Conservation (phyloP, 2,329 filamentous ascomycete genomes). For the Bretziella fagacearum region DNA sequence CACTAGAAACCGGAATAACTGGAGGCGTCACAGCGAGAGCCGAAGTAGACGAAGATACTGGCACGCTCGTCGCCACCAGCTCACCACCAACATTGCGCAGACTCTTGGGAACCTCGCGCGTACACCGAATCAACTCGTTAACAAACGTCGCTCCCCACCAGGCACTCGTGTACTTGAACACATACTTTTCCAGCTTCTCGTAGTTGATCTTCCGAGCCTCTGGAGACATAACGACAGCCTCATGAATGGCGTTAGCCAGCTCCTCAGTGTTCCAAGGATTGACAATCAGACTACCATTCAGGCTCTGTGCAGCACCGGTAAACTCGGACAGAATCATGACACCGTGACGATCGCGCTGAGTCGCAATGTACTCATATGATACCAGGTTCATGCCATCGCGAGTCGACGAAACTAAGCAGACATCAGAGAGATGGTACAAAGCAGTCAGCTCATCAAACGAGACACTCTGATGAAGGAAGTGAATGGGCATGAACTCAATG, state of each 20-base stretch:
- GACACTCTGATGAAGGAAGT: conserved; percentile 94
- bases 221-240: conserved; percentile 89
- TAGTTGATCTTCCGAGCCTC: conserved; percentile 79
- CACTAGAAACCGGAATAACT: neutral
- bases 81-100: conserved; percentile 26
- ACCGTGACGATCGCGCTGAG: conserved; percentile 76
- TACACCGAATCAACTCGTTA: conserved; percentile 51
- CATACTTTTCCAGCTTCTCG: conserved; percentile 81
- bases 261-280: conserved; percentile 99
- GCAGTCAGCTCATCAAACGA: conserved; percentile 88
- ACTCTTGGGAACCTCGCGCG: conserved; percentile 26
- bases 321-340: conserved; percentile 94
- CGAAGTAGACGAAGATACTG: conserved; percentile 10
- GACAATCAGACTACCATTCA: conserved; percentile 85
- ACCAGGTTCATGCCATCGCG: conserved; percentile 98
- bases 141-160: conserved; percentile 97
- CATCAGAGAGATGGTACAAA: conserved; percentile 80
- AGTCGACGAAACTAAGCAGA: conserved; percentile 85
- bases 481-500: conserved; percentile 96
- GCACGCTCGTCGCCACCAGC: conserved; percentile 11
- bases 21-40: neutral
- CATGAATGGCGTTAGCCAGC: conserved; percentile 79
- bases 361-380: conserved; percentile 94
- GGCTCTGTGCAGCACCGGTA: conserved; percentile 81
- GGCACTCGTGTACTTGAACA: conserved; percentile 92